Evolutionary conservation across 768 basidiomycete species (phyloP), one percentile per base, ranked within the genome.

Genomic region (Mycena galericulata): DNA sequence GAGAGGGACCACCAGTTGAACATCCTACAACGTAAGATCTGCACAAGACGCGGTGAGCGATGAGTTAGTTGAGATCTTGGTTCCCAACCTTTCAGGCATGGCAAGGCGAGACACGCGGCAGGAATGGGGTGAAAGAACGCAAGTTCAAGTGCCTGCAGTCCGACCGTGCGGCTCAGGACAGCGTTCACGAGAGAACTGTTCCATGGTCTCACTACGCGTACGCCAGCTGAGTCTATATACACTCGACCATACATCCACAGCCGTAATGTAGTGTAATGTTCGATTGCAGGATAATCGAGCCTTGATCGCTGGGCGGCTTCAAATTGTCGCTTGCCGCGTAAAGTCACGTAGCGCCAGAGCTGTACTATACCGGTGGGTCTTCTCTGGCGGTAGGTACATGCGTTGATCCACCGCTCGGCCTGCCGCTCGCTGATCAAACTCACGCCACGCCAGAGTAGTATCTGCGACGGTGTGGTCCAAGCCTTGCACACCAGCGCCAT

Each of bases 11-110:
- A n/a, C n/a, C n/a, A n/a, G n/a, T n/a, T n/a, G n/a, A n/a, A n/a
- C n/a, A n/a, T n/a, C n/a, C n/a, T n/a, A n/a, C n/a, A n/a, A n/a
- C 11, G 36, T 55, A 24, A 55, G 54, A 55, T 55, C 54, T 55
- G 24, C 10, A 38, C 4, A n/a, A n/a, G n/a, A n/a, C n/a, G 24
- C n/a, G 12, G 12, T 53, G 3, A 53, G n/a, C 22, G 32, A 14
- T 6, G 34, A 7, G 36, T 14, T 14, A 18, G 7, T 14, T 27
- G 38, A 10, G 6, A 4, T 40, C 27, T 15, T 22, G 10, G 36
- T 53, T 10, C 51, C n/a, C 36, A 24, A 55, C 54, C 54, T 17
- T 40, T 55, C 54, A 55, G n/a, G 38, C 26, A 34, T 22, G 54
- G 54, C 15, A 55, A 15, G 14, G 54, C 10, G 20, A 55, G 54